Conservation (phyloP, 225 moss, liverwort and hornwort species). For the Marchantia polymorpha region DNA sequence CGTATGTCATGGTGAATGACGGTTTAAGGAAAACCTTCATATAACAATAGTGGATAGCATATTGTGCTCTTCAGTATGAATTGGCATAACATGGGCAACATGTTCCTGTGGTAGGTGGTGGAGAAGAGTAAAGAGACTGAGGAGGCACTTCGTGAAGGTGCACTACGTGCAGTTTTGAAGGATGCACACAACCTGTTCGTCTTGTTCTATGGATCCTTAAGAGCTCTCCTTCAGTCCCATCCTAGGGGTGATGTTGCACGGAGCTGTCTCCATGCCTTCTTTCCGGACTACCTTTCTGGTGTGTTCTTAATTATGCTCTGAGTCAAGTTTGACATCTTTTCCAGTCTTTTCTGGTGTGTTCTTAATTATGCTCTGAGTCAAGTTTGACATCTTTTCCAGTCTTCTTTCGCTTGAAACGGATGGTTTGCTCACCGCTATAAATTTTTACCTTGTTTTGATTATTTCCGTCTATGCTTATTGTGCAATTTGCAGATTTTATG, state of each 20-base stretch:
- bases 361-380: background rate
- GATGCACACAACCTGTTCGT: constrained; percentile 65
- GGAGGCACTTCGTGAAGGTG: constrained; percentile 57
- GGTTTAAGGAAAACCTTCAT: too few relatives aligned
- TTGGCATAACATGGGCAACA: background rate
- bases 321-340: background rate
- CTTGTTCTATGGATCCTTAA: constrained; percentile 73
- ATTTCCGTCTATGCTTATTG: constrained; percentile 3
- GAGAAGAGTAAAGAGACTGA: constrained; percentile 68
- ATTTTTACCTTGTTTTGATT: background rate
- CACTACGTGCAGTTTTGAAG: constrained; percentile 56
- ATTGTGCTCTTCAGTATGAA: background rate
- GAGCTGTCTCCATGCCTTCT: constrained; percentile 70
- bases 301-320: background rate
- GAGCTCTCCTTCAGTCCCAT: constrained; percentile 59
- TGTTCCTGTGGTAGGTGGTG: constrained; percentile 46
- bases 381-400: background rate
- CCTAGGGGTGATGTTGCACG: constrained; percentile 70
- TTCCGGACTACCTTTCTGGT: constrained; percentile 84
- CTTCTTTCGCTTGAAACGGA: background rate
- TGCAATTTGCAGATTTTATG: constrained; percentile 58
- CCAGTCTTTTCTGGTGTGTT: constrained; percentile 37
- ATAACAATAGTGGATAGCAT: too few relatives aligned
- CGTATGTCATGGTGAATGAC: too few relatives aligned
- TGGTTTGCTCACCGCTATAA: background rate